phyloP scores from a whole-genome alignment of 228 moss, liverwort and hornwort species.

The Sphagnum magellanicum region DNA sequence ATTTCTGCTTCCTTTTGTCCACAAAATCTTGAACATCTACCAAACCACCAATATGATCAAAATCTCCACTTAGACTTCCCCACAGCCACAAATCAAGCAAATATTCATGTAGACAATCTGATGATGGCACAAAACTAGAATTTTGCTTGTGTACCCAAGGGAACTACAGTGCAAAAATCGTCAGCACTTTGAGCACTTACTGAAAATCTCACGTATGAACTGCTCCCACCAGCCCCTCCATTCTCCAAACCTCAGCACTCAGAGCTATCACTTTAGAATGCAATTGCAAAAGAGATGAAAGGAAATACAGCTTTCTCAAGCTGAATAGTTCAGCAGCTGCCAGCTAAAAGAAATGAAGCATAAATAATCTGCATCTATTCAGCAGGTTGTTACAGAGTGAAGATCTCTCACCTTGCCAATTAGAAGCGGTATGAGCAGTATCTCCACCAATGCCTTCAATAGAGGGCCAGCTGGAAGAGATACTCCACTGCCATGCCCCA shows the following conservation, averaged over 20 bases:
- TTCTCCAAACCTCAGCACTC: not conserved
- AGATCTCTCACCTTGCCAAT: slow-evolving; percentile 60
- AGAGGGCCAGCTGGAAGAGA: slow-evolving; percentile 71
- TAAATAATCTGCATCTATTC: not conserved
- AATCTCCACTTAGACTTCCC: too few species aligned
- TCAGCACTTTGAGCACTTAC: slow-evolving; percentile 11
- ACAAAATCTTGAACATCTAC: slow-evolving; percentile 33
- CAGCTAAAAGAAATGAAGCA: too few species aligned
- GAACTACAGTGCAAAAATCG: too few species aligned
- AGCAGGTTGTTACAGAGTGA: not conserved
- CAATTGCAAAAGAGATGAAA: not conserved
- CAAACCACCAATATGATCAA: not conserved
- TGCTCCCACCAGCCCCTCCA: slow-evolving; percentile 10
- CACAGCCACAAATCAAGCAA: too few species aligned
- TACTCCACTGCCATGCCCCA: slow-evolving; percentile 68
- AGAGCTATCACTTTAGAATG: not conserved
- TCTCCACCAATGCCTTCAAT: slow-evolving; percentile 55
- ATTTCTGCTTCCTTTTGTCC: slow-evolving; percentile 42
- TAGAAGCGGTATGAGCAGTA: slow-evolving; percentile 75
- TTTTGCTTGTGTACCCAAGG: too few species aligned
- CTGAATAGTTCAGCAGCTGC: not conserved
- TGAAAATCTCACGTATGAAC: slow-evolving; percentile 41
- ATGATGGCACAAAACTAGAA: too few species aligned
- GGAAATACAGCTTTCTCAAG: not conserved
- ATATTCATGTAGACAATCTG: too few species aligned